A percentile compares a stretch with the other conserved stretches of the same genome.
These are phyloP conservation scores for Lagerstroemia fauriei DNA, from an alignment of 441 rosid species.

Conservation along the genomic window DNA sequence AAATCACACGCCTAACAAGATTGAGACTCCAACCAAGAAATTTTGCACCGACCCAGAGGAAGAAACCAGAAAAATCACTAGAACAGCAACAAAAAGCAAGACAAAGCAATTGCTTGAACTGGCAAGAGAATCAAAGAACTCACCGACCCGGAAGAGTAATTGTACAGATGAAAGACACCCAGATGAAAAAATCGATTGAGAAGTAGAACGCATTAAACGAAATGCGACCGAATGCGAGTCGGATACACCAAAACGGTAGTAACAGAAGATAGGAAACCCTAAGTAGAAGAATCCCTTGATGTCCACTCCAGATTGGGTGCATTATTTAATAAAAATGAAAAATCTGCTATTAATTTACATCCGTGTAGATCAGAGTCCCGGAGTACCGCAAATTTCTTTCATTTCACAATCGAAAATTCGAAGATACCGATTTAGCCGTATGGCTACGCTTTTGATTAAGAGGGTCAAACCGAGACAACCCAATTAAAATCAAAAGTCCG, in stretches of 20 bases:
- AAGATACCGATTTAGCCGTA: neutral
- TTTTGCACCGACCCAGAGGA: neutral
- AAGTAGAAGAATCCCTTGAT: neutral
- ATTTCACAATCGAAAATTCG: too few species aligned
- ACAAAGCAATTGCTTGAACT: neutral
- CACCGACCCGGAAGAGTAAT: neutral
- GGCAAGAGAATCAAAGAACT: neutral
- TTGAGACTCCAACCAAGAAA: neutral
- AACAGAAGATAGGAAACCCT: neutral
- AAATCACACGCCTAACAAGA: neutral
- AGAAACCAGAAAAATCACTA: neutral
- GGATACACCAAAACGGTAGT: neutral
- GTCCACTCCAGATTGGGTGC: neutral
- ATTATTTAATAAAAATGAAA: neutral
- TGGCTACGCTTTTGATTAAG: neutral
- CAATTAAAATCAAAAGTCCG: neutral
- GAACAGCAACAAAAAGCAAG: neutral
- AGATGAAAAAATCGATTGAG: neutral
- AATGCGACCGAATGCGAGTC: neutral
- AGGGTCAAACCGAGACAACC: neutral
- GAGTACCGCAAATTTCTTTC: neutral
- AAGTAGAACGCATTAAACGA: neutral
- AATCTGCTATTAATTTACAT: neutral
- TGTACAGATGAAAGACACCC: neutral
- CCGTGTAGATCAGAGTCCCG: neutral